Base-by-base conservation (phyloP, 208 protist genomes). In the Crithidia expoeki region DNA sequence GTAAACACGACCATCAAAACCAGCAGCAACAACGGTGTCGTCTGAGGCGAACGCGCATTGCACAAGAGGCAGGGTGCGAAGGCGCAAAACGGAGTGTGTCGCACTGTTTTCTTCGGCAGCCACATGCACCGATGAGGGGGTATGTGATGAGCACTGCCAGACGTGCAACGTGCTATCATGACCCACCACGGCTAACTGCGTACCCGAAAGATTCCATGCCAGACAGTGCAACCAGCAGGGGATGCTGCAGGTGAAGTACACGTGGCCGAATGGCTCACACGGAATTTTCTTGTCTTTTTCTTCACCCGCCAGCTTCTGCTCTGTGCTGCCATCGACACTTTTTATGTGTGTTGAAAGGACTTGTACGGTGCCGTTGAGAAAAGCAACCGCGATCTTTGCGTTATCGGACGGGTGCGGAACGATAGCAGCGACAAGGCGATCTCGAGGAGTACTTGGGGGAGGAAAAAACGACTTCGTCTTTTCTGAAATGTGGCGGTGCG, bases 401-500 rank as follows among this genome's bases (percentile, higher is more conserved):
- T 88, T 79, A 47, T 86, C 76, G 42, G n/a, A 66, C 36, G 85
- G 76, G 61, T 91, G 85, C 36, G 85, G 80, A 4, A 74, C 85
- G 16, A 79, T 14, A 2, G 73, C n/a, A 1, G 59, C 57, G 14
- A 79, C 49, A 5, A 50, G 28, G 36, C 36, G 38, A 11, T 68
- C 72, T 6, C 72, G 42, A 0, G 81, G 72, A 0, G 42, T 27
- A 4, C 38, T 16, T 17, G 50, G 1, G n/a, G 16, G 19, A 0
- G 36, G 17, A 7, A n/a, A 49, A n/a, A n/a, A n/a, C n/a, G n/a
- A n/a, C n/a, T n/a, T n/a, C n/a, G n/a, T n/a, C n/a, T n/a, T n/a
- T n/a, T n/a, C n/a, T n/a, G 56, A 33, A 40, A 12, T 40, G 36
- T 12, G 36, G n/a, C 25, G 16, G 36, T 10, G n/a, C 9, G 3